A percentile compares a stretch with the other conserved stretches of the same genome.
Conservation (phyloP, 2,329 filamentous ascomycete species). For the Aureobasidium subglaciale region DNA sequence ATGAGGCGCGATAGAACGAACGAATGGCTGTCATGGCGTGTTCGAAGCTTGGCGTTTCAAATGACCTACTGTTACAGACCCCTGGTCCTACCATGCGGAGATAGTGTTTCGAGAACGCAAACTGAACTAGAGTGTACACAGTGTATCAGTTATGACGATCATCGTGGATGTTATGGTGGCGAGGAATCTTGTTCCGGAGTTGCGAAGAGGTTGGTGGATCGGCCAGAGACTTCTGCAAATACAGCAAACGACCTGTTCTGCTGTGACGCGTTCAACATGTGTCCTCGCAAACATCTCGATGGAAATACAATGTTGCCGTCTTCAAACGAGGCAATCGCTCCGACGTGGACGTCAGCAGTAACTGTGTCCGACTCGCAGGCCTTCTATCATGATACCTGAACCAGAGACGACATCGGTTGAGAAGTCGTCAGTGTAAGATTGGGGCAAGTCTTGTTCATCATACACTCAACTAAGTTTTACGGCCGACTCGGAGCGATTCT, state of each 20-base stretch:
- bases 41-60: constrained; percentile 4
- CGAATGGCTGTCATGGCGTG: not conserved
- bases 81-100: not conserved
- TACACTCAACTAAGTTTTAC: not conserved
- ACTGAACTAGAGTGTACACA: not conserved
- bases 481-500: not conserved
- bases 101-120: not conserved
- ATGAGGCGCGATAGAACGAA: no score
- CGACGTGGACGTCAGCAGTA: no score
- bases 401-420: no score
- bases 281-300: no score
- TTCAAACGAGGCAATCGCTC: no score
- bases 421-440: no score
- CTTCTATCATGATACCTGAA: no score
- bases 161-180: not conserved
- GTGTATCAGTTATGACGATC: not conserved
- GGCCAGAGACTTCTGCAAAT: not conserved
- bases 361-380: no score
- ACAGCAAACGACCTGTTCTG: not conserved
- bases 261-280: no score
- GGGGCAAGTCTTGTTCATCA: no score
- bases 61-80: not conserved
- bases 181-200: not conserved
- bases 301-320: no score
- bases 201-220: not conserved